Evolutionary conservation across 306 rosid species (phyloP), one percentile per base, ranked within the genome.

Genomic region (Ziziphus jujuba): DNA sequence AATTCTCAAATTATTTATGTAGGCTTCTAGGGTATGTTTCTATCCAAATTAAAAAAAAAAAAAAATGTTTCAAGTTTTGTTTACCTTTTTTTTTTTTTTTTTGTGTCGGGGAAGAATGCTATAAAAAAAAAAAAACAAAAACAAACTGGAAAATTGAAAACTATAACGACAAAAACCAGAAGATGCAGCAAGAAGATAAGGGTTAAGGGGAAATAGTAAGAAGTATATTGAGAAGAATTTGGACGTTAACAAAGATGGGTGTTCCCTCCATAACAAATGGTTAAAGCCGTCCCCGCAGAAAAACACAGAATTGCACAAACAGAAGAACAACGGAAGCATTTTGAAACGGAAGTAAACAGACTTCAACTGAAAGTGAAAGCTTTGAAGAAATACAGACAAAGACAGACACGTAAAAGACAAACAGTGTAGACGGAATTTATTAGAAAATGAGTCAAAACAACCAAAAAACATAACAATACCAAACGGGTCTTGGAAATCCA

Each of bases 401-500:
- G n/a, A n/a, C n/a, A n/a, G n/a, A n/a, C n/a, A n/a, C n/a, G 44
- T 50, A 48, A 59, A n/a, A n/a, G n/a, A n/a, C n/a, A 77, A 16
- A 44, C 35, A 40, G 5, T 21, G 67, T n/a, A 11, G 12, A 53
- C 22, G 33, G 33, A 49, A 49, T 48, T 25, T 54, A 17, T 48
- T 14, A 14, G 45, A 34, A 50, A 56, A 57, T 49, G 20, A 49
- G 58, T 65, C 59, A n/a, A n/a, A n/a, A 44, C 22, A 13, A 19
- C 13, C 9, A 17, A 59, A 4, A 35, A 13, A 10, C 24, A 20
- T 20, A 45, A 33, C 38, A 69, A 25, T 20, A 12, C 33, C 38
- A 53, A 73, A 54, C 73, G 65, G 71, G 76, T 74, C 84, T 72
- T 65, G 64, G 72, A 74, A 75, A 67, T 55, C 81, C 73, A 75